phyloP scores from a whole-genome alignment of 23 red algal genomes.

The Gracilariopsis chorda region DNA sequence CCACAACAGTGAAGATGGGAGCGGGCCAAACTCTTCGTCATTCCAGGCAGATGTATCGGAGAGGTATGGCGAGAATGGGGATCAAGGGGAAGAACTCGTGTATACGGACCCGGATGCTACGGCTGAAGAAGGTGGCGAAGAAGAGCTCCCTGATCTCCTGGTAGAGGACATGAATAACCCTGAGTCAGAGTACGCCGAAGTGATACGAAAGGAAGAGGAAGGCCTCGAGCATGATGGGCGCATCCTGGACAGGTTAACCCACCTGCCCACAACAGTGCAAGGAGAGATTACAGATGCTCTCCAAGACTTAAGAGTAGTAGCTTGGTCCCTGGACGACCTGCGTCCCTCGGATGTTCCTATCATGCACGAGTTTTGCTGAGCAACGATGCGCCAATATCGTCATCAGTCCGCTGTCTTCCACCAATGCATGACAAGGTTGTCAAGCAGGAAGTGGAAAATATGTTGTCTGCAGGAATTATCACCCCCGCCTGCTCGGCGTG shows the following conservation, averaged over 20 bases:
- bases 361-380: not conserved
- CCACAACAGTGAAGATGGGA: too few relatives aligned
- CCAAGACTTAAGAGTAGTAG: not conserved
- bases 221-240: too few relatives aligned
- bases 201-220: not conserved
- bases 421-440: slow-evolving; percentile 12
- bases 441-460: not conserved
- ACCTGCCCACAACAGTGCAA: not conserved
- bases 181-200: too few relatives aligned
- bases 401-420: not conserved
- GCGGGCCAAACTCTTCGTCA: too few relatives aligned
- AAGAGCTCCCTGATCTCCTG: too few relatives aligned
- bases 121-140: not conserved
- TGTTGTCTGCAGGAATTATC: not conserved
- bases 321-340: not conserved
- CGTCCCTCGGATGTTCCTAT: not conserved
- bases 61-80: too few relatives aligned
- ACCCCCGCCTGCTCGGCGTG: slow-evolving; percentile 5
- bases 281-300: not conserved
- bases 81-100: too few relatives aligned
- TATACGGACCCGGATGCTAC: not conserved
- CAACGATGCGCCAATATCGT: not conserved
- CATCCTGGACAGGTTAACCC: not conserved
- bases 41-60: too few relatives aligned
- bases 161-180: too few relatives aligned